Percentiles rank a stretch among this genome's conserved stretches.
Conservation (phyloP, 192 early-diverging fungal species). For the Backusella sp. region DNA sequence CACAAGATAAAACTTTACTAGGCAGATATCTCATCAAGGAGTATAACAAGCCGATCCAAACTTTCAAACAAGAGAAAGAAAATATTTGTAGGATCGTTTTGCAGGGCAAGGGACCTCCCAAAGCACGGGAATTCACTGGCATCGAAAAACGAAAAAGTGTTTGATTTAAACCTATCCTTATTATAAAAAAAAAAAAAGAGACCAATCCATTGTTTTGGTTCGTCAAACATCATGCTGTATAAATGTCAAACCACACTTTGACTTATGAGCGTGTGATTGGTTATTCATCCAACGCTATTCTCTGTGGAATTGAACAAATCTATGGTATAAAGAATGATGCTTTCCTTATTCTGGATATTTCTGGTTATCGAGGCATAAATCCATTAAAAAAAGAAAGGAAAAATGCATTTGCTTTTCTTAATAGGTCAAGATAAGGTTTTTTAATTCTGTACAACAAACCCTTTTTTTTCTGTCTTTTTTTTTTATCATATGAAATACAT, state of each 20-base stretch:
- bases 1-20: conserved; percentile 55
- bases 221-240: too few relatives aligned
- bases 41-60: conserved; percentile 50
- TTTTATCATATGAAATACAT: neutral
- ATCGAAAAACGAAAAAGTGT: too few relatives aligned
- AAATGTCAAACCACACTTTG: too few relatives aligned
- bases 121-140: too few relatives aligned
- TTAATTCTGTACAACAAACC: neutral
- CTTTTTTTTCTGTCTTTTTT: neutral
- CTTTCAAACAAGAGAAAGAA: conserved; percentile 43
- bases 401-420: neutral
- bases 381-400: neutral
- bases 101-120: too few relatives aligned
- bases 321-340: neutral
- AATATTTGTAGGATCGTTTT: conserved; percentile 30
- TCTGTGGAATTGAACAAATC: too few relatives aligned
- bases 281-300: too few relatives aligned
- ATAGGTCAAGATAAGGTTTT: neutral
- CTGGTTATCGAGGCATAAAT: neutral
- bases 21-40: conserved; percentile 50
- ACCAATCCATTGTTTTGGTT: too few relatives aligned
- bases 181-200: too few relatives aligned
- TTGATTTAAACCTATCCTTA: too few relatives aligned
- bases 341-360: too few relatives aligned
- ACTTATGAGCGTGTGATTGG: too few relatives aligned